Evolutionary conservation across 2,329 filamentous ascomycete genomes (phyloP).

Genomic region (Lojkania enalia): DNA sequence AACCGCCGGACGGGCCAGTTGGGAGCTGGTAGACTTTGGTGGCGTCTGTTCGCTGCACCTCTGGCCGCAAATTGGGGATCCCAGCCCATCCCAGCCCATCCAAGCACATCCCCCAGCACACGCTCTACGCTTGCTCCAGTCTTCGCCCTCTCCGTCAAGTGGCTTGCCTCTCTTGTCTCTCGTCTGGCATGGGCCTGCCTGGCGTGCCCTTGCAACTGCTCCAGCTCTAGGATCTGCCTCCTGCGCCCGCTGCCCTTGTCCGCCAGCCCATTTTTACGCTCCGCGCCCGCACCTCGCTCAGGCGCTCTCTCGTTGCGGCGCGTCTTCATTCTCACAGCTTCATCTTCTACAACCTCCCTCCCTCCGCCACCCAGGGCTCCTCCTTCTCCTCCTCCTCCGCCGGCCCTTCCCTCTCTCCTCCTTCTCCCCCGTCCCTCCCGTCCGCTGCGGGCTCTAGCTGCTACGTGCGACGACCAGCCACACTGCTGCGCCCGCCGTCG

Average conservation of each 20-base stretch:
- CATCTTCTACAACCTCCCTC: constrained; percentile 8
- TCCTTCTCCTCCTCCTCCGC: not conserved
- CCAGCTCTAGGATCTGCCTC: too few relatives aligned
- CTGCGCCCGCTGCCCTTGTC: constrained; percentile 4
- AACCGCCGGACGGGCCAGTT: too few relatives aligned
- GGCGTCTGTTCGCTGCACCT: too few relatives aligned
- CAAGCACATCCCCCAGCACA: constrained; percentile 2
- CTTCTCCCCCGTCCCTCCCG: not conserved
- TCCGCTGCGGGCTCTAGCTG: not conserved
- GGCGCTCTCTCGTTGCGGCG: constrained; percentile 10
- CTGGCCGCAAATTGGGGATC: too few relatives aligned
- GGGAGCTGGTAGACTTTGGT: too few relatives aligned
- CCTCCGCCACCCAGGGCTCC: constrained; percentile 5
- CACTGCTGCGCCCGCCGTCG: constrained; percentile 13
- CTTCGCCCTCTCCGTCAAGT: too few relatives aligned
- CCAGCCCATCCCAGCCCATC: constrained; percentile 4
- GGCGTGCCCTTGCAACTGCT: too few relatives aligned
- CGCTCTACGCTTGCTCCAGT: too few relatives aligned
- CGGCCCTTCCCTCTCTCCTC: not conserved
- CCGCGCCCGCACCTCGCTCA: too few relatives aligned
- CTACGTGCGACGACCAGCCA: not conserved
- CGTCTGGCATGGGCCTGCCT: too few relatives aligned
- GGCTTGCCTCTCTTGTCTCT: too few relatives aligned
- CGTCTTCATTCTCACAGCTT: constrained; percentile 8
- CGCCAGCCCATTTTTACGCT: constrained; percentile 6